Base-by-base conservation (phyloP, 140 eudicot species). In the Ambrosia hybrid region DNA sequence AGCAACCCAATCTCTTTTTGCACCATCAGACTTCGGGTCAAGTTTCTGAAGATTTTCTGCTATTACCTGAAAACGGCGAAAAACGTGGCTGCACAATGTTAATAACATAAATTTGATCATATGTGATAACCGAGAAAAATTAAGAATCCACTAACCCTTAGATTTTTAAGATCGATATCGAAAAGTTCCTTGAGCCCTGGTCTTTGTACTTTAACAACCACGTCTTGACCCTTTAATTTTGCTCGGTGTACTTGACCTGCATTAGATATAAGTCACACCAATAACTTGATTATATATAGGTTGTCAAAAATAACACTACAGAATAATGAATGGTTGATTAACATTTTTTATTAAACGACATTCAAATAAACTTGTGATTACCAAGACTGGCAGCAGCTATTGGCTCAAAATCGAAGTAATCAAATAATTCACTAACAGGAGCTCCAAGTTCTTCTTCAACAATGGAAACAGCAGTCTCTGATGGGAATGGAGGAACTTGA, bases 331-430 rank as follows among this genome's bases (percentile, higher is more conserved):
- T 68, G 70, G 52, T 21, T 30, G 45, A 53, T 26, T 26, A 55
- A 51, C 79, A 56, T 30, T 15, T 16, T 33, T 45, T 72, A 71
- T 38, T n/a, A 39, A 66, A 26, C 65, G 49, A 58, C 16, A 33
- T 60, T 0, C 15, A 51, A 41, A 66, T 2, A 37, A 71, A 53
- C 56, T 37, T 62, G 7, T 56, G 53, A 72, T 77, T 92, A 92
- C 98, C 98, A 30, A 92, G 96, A 87, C 98, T 92, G 10, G 98
- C 98, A 51, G 98, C 98, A 79, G 98, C 98, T 78, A 92, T 89
- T 61, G 98, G 98, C 86, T 89, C 98, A 59, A 77, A 87, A 79
- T 84, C 87, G 73, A 92, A 92, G 69, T 80, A 82, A 43, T 92
- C 92, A 85, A 92, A 92, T 52, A 85, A 56, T 70, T 85, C 87